A percentile compares a stretch with the other conserved stretches of the same genome.
Conservation (phyloP, 2,329 filamentous ascomycete species). For the Lomentospora prolificans region DNA sequence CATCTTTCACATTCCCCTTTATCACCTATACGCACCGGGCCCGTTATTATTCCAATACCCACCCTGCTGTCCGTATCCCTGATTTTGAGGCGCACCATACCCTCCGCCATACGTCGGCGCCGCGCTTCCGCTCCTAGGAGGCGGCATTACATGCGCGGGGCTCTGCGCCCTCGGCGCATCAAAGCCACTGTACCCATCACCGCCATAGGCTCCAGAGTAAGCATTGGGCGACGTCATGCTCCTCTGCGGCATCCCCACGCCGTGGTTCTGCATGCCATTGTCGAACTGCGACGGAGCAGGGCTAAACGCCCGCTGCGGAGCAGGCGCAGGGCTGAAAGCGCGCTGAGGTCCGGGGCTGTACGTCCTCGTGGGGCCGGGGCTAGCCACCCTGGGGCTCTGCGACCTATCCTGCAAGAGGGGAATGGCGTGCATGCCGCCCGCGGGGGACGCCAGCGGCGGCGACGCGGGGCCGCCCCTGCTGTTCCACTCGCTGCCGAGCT, state of each 20-base stretch:
- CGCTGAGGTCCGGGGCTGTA: neutral
- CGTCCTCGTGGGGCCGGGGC: neutral
- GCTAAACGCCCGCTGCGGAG: neutral
- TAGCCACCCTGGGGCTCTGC: neutral
- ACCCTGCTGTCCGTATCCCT: conserved; percentile 2
- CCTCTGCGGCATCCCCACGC: neutral
- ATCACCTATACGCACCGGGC: conserved; percentile 1
- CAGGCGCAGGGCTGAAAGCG: neutral
- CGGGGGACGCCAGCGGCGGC: conserved; percentile 8
- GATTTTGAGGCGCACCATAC: neutral
- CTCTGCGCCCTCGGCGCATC: neutral
- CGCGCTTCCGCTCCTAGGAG: conserved; percentile 3
- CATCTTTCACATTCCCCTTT: neutral
- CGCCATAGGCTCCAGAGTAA: neutral
- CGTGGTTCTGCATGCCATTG: neutral
- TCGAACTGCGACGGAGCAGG: neutral
- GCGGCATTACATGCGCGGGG: neutral
- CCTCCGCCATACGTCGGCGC: neutral
- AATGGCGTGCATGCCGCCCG: neutral
- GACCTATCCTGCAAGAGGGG: neutral
- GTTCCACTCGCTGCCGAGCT: neutral
- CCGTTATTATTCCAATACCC: conserved; percentile 1
- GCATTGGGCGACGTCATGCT: neutral
- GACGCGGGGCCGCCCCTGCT: conserved; percentile 16
- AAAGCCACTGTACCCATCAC: neutral